phyloP scores from a whole-genome alignment of 441 rosid species.

The Aleurites moluccanus region DNA sequence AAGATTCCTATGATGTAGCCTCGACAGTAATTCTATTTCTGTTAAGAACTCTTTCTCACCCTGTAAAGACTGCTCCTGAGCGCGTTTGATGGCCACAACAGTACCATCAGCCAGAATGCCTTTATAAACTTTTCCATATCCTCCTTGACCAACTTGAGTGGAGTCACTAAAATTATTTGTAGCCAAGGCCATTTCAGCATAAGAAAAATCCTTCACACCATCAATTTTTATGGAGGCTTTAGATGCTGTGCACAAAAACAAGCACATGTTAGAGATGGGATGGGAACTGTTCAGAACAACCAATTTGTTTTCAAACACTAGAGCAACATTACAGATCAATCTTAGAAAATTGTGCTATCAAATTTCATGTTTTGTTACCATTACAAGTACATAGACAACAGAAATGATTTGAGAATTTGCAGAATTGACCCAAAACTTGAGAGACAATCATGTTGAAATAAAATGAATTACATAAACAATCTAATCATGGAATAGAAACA shows the following conservation, averaged over 20 bases:
- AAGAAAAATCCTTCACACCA: slow-evolving; percentile 82
- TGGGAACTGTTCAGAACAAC: slow-evolving; percentile 14
- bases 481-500: slow-evolving; percentile 18
- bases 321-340: background rate
- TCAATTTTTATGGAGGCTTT: slow-evolving; percentile 68
- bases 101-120: slow-evolving; percentile 67
- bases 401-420: background rate
- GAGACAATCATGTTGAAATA: background rate
- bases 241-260: slow-evolving; percentile 47
- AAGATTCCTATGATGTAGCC: slow-evolving; percentile 93
- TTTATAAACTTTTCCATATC: slow-evolving; percentile 89
- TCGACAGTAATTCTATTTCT: slow-evolving; percentile 80
- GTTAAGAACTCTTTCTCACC: slow-evolving; percentile 94
- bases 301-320: background rate
- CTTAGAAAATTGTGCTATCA: background rate
- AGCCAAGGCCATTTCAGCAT: slow-evolving; percentile 69
- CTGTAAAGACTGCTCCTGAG: slow-evolving; percentile 88
- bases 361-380: slow-evolving; percentile 5
- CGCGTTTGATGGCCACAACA: slow-evolving; percentile 86
- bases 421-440: background rate
- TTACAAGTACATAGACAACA: background rate
- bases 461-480: background rate
- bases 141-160: slow-evolving; percentile 88
- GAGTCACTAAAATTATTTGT: slow-evolving; percentile 71
- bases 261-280: slow-evolving; percentile 16